Conservation (phyloP, 2,329 filamentous ascomycete genomes). For the Diaporthe citriasiana region DNA sequence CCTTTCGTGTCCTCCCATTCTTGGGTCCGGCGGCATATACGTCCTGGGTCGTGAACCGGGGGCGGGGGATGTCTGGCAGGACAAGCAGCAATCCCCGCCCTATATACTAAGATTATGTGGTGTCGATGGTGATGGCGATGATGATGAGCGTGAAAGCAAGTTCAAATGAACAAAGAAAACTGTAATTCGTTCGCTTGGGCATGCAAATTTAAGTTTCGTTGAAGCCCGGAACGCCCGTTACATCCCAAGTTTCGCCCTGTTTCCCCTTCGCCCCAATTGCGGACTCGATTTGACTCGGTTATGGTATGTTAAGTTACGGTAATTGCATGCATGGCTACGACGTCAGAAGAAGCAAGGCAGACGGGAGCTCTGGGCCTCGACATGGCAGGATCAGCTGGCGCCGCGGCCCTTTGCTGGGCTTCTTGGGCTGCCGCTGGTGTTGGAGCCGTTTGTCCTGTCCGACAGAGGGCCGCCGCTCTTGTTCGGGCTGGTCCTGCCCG, state of each 20-base stretch:
- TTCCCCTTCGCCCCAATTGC: conserved; percentile 51
- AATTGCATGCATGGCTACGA: conserved; percentile 21
- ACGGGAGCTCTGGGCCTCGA: not conserved
- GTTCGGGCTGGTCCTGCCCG: conserved; percentile 41
- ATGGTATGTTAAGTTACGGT: conserved; percentile 26
- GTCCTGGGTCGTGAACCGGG: conserved; percentile 4
- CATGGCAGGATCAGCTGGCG: conserved; percentile 42
- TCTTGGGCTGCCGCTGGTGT: conserved; percentile 52
- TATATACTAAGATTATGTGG: conserved; percentile 37
- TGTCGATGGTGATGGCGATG: conserved; percentile 25
- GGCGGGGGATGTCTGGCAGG: not conserved
- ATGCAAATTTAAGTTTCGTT: conserved; percentile 19
- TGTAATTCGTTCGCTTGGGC: conserved; percentile 30
- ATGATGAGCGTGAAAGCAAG: conserved; percentile 9
- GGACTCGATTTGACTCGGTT: conserved; percentile 50
- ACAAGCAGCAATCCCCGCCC: not conserved
- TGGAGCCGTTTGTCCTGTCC: conserved; percentile 47
- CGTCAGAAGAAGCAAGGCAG: not conserved
- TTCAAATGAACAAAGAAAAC: conserved; percentile 17
- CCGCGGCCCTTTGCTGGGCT: conserved; percentile 55
- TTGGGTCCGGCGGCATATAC: not conserved
- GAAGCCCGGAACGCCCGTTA: conserved; percentile 21
- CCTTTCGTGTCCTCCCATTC: conserved; percentile 9
- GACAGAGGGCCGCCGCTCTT: conserved; percentile 42
- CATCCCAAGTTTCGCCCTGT: conserved; percentile 6